These are phyloP conservation scores for Hanseniaspora vineae DNA, from an alignment of 805 yeast species.

Conservation along the genomic window DNA sequence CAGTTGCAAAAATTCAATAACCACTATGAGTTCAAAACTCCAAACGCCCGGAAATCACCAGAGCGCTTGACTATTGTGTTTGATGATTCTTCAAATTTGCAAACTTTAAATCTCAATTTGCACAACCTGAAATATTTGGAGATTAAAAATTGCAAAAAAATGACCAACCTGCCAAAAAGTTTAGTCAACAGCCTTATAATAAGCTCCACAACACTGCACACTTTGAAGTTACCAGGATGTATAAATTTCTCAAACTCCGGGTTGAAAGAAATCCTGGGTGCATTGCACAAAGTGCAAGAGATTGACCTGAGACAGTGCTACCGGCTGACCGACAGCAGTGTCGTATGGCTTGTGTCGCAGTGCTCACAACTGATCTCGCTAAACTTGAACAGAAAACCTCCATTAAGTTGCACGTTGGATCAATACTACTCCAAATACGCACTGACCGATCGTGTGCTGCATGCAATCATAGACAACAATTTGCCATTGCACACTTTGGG, in stretches of 20 bases:
- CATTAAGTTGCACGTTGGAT: neutral
- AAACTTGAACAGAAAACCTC: conserved; percentile 63
- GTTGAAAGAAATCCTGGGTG: conserved; percentile 36
- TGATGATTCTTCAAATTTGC: neutral
- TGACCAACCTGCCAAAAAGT: neutral
- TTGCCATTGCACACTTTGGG: conserved; percentile 55
- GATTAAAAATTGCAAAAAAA: neutral
- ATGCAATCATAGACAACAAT: conserved; percentile 58
- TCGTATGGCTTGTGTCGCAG: conserved; percentile 48
- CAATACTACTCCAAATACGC: neutral
- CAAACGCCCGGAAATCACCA: neutral
- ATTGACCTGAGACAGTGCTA: conserved; percentile 82
- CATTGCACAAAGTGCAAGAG: conserved; percentile 45
- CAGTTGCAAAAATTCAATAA: neutral
- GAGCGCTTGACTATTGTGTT: neutral
- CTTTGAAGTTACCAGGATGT: neutral
- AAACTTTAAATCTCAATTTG: neutral
- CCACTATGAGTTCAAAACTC: neutral
- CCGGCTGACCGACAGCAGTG: conserved; percentile 58
- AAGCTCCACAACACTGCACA: neutral
- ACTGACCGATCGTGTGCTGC: conserved; percentile 54
- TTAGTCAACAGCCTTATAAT: neutral
- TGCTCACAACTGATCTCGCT: conserved; percentile 47
- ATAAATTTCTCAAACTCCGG: neutral
- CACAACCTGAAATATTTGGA: neutral